These are phyloP conservation scores for Podila verticillata DNA, from an alignment of 192 early-diverging fungal species.

Conservation along the genomic window DNA sequence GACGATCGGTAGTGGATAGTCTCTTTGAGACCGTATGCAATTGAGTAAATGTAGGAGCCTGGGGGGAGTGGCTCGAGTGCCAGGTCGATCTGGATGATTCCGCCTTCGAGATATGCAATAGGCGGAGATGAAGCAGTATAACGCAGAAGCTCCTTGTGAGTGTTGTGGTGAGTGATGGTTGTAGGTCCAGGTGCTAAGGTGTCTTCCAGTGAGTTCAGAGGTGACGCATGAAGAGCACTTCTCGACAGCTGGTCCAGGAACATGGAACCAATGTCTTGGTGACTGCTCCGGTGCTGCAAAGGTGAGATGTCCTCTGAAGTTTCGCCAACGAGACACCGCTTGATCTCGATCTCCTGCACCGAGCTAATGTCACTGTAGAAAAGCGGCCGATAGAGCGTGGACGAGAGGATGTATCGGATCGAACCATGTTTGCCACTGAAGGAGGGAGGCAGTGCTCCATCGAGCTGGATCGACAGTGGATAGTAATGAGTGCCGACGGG, in stretches of 20 bases:
- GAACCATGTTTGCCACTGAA: slow-evolving; percentile 59
- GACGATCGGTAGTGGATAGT: slow-evolving; percentile 42
- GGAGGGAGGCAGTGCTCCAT: slow-evolving; percentile 51
- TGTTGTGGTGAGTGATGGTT: slow-evolving; percentile 45
- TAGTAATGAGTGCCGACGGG: slow-evolving; percentile 46
- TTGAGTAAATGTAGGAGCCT: slow-evolving; percentile 45
- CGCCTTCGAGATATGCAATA: slow-evolving; percentile 41
- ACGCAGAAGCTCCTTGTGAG: slow-evolving; percentile 41
- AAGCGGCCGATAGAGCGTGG: slow-evolving; percentile 50
- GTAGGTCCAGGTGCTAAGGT: slow-evolving; percentile 15
- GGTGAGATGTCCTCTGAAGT: not conserved
- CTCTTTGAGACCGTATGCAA: slow-evolving; percentile 48
- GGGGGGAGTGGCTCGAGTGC: slow-evolving; percentile 42
- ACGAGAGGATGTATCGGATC: slow-evolving; percentile 54
- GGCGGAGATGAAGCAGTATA: slow-evolving; percentile 42
- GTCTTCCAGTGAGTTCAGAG: not conserved
- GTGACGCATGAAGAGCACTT: not conserved
- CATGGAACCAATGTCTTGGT: slow-evolving; percentile 27
- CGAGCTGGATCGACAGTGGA: slow-evolving; percentile 46
- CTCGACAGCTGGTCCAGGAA: slow-evolving; percentile 28
- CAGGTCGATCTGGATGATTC: slow-evolving; percentile 28
- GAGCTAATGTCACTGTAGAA: slow-evolving; percentile 53
- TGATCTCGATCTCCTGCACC: slow-evolving; percentile 53
- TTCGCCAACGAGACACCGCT: slow-evolving; percentile 51
- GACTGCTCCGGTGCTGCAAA: not conserved